phyloP scores from a whole-genome alignment of 768 basidiomycete species.

The Auricularia cornea region DNA sequence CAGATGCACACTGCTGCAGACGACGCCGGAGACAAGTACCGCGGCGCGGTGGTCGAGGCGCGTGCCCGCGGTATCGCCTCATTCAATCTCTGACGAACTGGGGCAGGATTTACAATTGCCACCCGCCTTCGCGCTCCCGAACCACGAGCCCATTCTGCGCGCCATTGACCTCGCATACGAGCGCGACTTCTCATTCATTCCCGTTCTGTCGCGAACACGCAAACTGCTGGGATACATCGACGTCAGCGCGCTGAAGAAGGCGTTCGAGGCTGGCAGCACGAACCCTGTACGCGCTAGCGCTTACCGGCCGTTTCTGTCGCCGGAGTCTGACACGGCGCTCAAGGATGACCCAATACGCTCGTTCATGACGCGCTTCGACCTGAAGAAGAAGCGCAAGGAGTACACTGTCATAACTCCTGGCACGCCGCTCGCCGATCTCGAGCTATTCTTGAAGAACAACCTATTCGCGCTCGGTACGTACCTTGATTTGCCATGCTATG shows the following conservation, averaged over 20 bases:
- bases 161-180: slow-evolving; percentile 88
- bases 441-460: slow-evolving; percentile 62
- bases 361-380: slow-evolving; percentile 70
- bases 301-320: too few species aligned
- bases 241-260: slow-evolving; percentile 60
- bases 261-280: slow-evolving; percentile 68
- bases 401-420: slow-evolving; percentile 77
- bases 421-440: slow-evolving; percentile 73
- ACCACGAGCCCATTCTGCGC: slow-evolving; percentile 57
- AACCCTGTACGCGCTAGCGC: slow-evolving; percentile 46
- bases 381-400: slow-evolving; percentile 45
- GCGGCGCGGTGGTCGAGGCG: slow-evolving; percentile 89
- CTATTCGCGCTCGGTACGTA: slow-evolving; percentile 66
- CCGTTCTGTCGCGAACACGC: slow-evolving; percentile 65
- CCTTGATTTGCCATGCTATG: not conserved
- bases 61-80: too few species aligned
- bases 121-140: slow-evolving; percentile 77
- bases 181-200: slow-evolving; percentile 88
- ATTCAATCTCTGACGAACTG: not conserved
- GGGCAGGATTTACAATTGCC: slow-evolving; percentile 68
- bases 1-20: not conserved
- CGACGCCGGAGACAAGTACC: slow-evolving; percentile 44
- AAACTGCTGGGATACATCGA: slow-evolving; percentile 82
- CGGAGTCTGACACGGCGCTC: too few species aligned
- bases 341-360: slow-evolving; percentile 63